Evolutionary conservation across 2,329 filamentous ascomycete genomes (phyloP).

Genomic region (Beauveria caledonica): DNA sequence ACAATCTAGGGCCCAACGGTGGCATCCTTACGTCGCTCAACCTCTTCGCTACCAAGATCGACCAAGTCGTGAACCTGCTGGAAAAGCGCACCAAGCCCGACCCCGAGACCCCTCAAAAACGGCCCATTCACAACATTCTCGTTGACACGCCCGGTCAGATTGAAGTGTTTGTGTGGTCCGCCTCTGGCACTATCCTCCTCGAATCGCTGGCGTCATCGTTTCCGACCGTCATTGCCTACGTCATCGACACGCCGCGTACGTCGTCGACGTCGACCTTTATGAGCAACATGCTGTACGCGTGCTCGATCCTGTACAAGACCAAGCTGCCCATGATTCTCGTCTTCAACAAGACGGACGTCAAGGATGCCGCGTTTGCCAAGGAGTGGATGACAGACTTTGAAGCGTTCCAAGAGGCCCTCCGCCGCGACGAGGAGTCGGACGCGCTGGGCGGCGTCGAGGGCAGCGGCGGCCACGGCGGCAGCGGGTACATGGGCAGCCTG

Average conservation of each 20-base stretch:
- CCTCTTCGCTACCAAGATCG: slow-evolving; percentile 95
- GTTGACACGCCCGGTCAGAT: slow-evolving; percentile 97
- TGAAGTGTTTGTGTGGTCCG: slow-evolving; percentile 98
- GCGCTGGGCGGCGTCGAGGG: slow-evolving; percentile 67
- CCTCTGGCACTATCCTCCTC: slow-evolving; percentile 86
- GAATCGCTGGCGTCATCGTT: slow-evolving; percentile 90
- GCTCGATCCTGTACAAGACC: slow-evolving; percentile 97
- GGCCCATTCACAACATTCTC: slow-evolving; percentile 71
- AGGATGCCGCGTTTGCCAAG: slow-evolving; percentile 83
- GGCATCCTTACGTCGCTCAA: slow-evolving; percentile 94
- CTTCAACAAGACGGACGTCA: slow-evolving; percentile 98
- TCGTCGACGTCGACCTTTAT: slow-evolving; percentile 95
- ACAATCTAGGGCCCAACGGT: slow-evolving; percentile 93
- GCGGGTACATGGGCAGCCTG: slow-evolving; percentile 91
- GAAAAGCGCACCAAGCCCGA: slow-evolving; percentile 76
- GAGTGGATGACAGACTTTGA: slow-evolving; percentile 99
- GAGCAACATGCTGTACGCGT: slow-evolving; percentile 99
- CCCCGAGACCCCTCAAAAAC: slow-evolving; percentile 49
- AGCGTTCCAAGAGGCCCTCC: slow-evolving; percentile 80
- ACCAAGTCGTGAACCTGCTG: slow-evolving; percentile 81
- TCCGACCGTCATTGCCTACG: slow-evolving; percentile 92
- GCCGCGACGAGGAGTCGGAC: slow-evolving; percentile 69
- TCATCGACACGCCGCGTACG: slow-evolving; percentile 93
- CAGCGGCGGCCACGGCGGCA: slow-evolving; percentile 59
- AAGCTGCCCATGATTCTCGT: slow-evolving; percentile 97